A percentile compares a stretch with the other conserved stretches of the same genome.
These are phyloP conservation scores for Aspergillus tubingensis DNA, from an alignment of 2,329 filamentous ascomycete genomes.

Conservation along the genomic window DNA sequence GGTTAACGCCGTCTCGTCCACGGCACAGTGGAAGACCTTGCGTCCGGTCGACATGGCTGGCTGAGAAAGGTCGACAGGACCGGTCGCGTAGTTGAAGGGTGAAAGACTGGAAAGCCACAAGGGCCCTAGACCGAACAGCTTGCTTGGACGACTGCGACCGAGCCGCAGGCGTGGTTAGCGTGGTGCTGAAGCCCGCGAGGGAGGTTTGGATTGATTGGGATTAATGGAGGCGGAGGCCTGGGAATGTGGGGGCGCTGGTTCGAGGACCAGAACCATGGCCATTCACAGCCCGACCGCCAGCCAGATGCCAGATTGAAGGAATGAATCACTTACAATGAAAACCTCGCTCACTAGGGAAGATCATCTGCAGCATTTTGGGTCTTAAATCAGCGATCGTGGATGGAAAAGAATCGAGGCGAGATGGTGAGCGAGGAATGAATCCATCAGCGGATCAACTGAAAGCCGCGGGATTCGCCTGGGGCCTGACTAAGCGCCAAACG, in stretches of 20 bases:
- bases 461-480: constrained; percentile 15
- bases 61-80: constrained; percentile 24
- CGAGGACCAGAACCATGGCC: constrained; percentile 15
- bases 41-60: constrained; percentile 43
- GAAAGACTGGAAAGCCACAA: constrained; percentile 17
- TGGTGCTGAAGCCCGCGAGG: constrained; percentile 27
- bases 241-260: constrained; percentile 33
- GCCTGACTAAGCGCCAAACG: constrained; percentile 22
- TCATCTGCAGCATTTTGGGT: constrained; percentile 30
- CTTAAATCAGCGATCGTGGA: constrained; percentile 9
- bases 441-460: constrained; percentile 25
- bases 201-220: constrained; percentile 26
- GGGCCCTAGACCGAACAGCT: constrained; percentile 34
- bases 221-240: constrained; percentile 28
- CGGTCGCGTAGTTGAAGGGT: constrained; percentile 20
- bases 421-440: constrained; percentile 7
- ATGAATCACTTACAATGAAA: constrained; percentile 22
- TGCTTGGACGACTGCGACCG: constrained; percentile 35
- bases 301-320: not conserved
- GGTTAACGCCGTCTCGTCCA: constrained; percentile 55
- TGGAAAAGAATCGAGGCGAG: constrained; percentile 11
- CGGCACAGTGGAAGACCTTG: constrained; percentile 54
- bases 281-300: constrained; percentile 9
- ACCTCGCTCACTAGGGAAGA: constrained; percentile 21
- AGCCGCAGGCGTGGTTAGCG: constrained; percentile 24